Base-by-base conservation (phyloP, 768 basidiomycete genomes). In the Collybia sordida region DNA sequence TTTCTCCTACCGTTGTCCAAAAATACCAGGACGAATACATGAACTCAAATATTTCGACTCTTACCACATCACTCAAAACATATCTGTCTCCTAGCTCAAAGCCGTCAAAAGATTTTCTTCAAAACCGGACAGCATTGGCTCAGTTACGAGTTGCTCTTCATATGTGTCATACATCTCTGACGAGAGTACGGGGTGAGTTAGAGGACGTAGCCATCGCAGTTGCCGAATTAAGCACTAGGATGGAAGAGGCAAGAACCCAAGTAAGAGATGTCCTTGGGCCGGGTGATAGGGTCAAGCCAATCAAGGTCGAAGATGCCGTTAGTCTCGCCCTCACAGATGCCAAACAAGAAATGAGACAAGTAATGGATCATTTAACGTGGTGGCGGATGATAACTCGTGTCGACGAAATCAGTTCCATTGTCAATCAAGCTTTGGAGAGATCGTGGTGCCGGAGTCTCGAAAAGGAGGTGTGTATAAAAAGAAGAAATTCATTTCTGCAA, bases 21-120 rank as follows among this genome's bases (percentile, higher is more conserved):
- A 72, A 69, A 50, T 91, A 82, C 64, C 86, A 88, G 59, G 76
- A 81, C 52, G 76, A 82, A 7, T 82, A 79, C 50, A 60, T 79
- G 19, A 77, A 71, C 6, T 90, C 88, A 17, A 70, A 74, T n/a
- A 63, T 90, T 22, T 77, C 84, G 6, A 59, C 68, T 19, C 53
- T 88, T 27, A 72, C 74, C 3, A 50, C 66, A 3, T 59, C 73
- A 2, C 63, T 88, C 31, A 62, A 64, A 34, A 27, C 44, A 0
- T 58, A 56, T 25, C 47, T 72, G 6, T 8, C 51, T 4, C 43
- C 61, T 19, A 56, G 52, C 34, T 6, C 44, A 19, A 31, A 45
- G 21, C 24, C 17, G 25, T 42, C 48, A 31, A 53, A 47, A 25
- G 54, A 57, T 25, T 46, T 54, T 39, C 59, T 79, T 42, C 72